phyloP scores from a whole-genome alignment of 73 alveolate species.

The Paramecium biaurelia region DNA sequence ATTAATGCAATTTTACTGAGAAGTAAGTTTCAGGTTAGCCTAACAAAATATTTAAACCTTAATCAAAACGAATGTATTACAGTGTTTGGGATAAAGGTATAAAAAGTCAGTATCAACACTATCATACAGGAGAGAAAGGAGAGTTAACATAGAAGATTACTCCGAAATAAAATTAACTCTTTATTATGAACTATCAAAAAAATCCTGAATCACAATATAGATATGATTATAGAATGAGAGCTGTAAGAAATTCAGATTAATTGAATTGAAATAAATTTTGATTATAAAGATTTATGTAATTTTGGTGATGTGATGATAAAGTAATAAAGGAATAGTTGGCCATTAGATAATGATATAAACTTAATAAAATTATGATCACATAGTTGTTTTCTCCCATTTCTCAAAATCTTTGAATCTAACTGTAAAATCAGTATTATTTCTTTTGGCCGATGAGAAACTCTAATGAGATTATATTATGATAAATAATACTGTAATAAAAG shows the following conservation, averaged over 20 bases:
- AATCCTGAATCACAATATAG: background rate
- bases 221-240: background rate
- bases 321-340: background rate
- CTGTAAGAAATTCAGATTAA: background rate
- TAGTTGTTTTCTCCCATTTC: slow-evolving; percentile 6
- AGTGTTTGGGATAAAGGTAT: background rate
- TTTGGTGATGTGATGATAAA: background rate
- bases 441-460: slow-evolving; percentile 1
- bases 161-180: background rate
- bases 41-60: background rate
- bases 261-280: background rate
- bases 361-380: background rate
- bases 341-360: background rate
- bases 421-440: background rate
- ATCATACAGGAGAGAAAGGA: background rate
- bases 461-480: background rate
- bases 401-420: slow-evolving; percentile 17
- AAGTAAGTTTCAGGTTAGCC: background rate
- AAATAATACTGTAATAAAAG: background rate
- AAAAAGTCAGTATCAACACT: background rate
- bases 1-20: background rate
- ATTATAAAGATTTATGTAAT: background rate
- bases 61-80: background rate
- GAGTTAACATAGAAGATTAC: background rate
- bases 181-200: background rate